These are phyloP conservation scores for Candolleomyces aberdarensis DNA, from an alignment of 768 basidiomycete genomes.

Conservation along the genomic window DNA sequence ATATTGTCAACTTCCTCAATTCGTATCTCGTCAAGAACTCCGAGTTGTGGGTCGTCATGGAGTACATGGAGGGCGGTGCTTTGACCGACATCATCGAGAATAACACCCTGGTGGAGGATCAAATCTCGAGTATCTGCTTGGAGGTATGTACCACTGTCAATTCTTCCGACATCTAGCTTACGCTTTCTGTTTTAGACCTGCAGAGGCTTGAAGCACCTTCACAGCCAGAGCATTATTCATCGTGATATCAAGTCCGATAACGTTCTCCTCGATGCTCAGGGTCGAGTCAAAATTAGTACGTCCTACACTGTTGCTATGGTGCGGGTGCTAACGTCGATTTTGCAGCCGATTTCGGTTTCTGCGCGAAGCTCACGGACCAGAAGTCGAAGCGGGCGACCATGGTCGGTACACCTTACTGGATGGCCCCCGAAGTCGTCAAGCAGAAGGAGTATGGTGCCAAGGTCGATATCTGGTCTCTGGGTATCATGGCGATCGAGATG, in stretches of 20 bases:
- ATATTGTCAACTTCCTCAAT: constrained; percentile 94
- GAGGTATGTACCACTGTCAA: constrained; percentile 58
- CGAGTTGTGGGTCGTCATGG: constrained; percentile 98
- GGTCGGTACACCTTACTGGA: constrained; percentile 98
- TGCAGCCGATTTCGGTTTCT: constrained; percentile 94
- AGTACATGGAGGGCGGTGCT: constrained; percentile 98
- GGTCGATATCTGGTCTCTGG: constrained; percentile 95
- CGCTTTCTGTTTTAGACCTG: constrained; percentile 63
- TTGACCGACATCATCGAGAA: constrained; percentile 98
- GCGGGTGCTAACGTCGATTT: constrained; percentile 6
- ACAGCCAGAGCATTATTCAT: constrained; percentile 93
- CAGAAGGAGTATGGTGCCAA: constrained; percentile 97
- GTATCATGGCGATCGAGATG: constrained; percentile 99
- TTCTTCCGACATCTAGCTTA: background rate
- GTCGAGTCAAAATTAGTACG: constrained; percentile 96
- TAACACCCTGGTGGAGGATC: constrained; percentile 91
- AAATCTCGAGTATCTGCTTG: constrained; percentile 86
- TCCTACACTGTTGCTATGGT: constrained; percentile 13
- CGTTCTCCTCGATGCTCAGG: constrained; percentile 87
- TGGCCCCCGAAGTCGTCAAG: constrained; percentile 98
- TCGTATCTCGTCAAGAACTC: constrained; percentile 84
- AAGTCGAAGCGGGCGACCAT: constrained; percentile 98
- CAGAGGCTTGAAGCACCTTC: constrained; percentile 89
- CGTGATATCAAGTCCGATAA: constrained; percentile 98
- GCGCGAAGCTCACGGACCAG: constrained; percentile 92